A percentile compares a stretch with the other conserved stretches of the same genome.
phyloP scores from a whole-genome alignment of 148 eudicot species.

The Fagopyrum tataricum region DNA sequence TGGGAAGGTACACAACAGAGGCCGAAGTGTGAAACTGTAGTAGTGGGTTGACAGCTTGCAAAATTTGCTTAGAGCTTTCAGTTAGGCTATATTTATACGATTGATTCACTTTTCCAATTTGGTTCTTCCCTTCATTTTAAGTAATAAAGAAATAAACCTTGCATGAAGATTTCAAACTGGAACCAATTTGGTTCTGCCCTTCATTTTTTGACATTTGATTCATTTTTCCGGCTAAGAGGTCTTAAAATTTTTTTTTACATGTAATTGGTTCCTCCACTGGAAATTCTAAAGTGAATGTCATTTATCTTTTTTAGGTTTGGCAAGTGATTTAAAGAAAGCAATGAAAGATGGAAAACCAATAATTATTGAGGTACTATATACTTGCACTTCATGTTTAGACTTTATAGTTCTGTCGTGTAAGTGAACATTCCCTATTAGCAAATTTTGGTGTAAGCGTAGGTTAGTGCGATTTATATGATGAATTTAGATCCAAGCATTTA shows the following conservation, averaged over 20 bases:
- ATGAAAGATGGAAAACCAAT: conserved; percentile 99
- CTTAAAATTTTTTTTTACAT: background rate
- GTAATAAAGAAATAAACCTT: background rate
- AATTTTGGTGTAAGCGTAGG: background rate
- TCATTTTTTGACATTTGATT: background rate
- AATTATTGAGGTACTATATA: conserved; percentile 71
- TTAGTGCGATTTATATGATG: background rate
- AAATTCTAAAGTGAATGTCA: background rate
- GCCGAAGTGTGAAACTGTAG: background rate
- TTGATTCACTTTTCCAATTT: background rate
- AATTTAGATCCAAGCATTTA: conserved; percentile 92
- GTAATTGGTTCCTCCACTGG: background rate
- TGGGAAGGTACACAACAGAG: background rate
- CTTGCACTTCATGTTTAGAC: background rate
- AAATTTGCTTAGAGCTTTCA: background rate
- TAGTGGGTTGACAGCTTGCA: background rate
- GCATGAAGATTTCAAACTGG: background rate
- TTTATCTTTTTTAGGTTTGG: conserved; percentile 51
- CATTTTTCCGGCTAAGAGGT: background rate
- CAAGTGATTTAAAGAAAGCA: conserved; percentile 98
- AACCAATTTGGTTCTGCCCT: background rate
- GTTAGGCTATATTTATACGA: background rate
- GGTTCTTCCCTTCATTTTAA: background rate
- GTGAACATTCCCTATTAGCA: background rate
- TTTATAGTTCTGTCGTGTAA: background rate